Evolutionary conservation across 139 green algal species (phyloP).

Genomic region (Gonium pectorale): DNA sequence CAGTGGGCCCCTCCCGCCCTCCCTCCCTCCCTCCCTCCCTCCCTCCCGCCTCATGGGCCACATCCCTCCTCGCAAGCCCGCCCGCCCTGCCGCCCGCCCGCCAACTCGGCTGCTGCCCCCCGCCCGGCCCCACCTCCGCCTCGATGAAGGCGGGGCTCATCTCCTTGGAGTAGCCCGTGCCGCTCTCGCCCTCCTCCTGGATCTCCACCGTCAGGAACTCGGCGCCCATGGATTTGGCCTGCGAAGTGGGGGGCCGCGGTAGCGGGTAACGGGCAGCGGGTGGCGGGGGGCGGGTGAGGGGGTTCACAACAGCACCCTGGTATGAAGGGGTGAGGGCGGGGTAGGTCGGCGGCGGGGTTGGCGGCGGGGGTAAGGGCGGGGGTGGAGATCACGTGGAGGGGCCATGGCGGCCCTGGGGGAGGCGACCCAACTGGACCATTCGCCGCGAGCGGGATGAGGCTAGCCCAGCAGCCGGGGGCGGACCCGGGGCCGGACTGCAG

Average conservation of each 20-base stretch:
- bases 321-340: background rate
- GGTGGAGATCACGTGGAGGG: too few species aligned
- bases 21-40: background rate
- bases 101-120: background rate
- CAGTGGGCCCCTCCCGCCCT: too few species aligned
- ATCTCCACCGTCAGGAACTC: slow-evolving; percentile 90
- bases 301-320: too few species aligned
- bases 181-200: slow-evolving; percentile 82
- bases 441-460: too few species aligned
- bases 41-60: background rate
- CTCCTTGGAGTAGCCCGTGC: slow-evolving; percentile 88
- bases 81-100: too few species aligned
- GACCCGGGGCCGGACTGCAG: too few species aligned
- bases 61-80: too few species aligned
- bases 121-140: slow-evolving; percentile 69
- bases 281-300: background rate
- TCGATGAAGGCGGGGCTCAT: slow-evolving; percentile 88
- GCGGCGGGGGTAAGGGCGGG: too few species aligned
- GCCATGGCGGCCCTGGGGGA: too few species aligned
- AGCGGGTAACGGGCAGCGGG: background rate
- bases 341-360: too few species aligned
- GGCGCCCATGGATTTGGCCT: slow-evolving; percentile 85
- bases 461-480: too few species aligned
- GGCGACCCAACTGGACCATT: too few species aligned
- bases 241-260: background rate